Conservation (phyloP, 1,284 basidiomycete species). For the Somion occarium region DNA sequence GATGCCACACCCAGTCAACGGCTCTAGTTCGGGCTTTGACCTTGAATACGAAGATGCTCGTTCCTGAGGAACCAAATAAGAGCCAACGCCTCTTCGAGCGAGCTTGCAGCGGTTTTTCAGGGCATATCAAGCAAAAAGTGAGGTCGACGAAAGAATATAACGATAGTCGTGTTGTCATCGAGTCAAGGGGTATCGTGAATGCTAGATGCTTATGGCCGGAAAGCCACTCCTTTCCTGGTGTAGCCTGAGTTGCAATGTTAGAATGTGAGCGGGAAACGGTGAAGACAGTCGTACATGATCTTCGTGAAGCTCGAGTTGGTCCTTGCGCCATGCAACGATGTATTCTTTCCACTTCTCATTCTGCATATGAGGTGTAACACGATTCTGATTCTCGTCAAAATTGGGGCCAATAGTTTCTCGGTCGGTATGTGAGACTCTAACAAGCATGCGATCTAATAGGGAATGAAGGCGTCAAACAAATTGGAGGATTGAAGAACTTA, state of each 20-base stretch:
- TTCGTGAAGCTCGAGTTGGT: constrained; percentile 72
- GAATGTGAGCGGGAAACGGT: neutral
- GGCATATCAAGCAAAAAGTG: constrained; percentile 73
- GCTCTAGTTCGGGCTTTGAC: constrained; percentile 65
- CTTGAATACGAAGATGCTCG: constrained; percentile 79
- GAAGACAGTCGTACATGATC: constrained; percentile 55
- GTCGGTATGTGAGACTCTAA: constrained; percentile 63
- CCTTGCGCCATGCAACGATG: constrained; percentile 73
- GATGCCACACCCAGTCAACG: constrained; percentile 79
- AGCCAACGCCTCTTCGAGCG: constrained; percentile 37
- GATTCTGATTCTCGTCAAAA: constrained; percentile 69
- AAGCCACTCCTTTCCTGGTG: constrained; percentile 58
- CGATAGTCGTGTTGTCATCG: constrained; percentile 57
- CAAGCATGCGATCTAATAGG: constrained; percentile 76
- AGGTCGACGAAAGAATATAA: constrained; percentile 80
- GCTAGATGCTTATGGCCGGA: constrained; percentile 64
- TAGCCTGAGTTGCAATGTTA: constrained; percentile 37
- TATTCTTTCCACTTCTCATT: constrained; percentile 74
- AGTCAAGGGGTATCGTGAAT: constrained; percentile 63
- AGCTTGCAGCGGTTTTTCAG: constrained; percentile 43
- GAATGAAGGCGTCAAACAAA: neutral
- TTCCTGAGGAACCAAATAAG: constrained; percentile 53
- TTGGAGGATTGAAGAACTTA: constrained; percentile 25
- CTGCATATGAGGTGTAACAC: constrained; percentile 55
- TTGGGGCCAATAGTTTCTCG: constrained; percentile 42